Conservation (phyloP, 108 stramenopile species). For the Skeletonema grethae region DNA sequence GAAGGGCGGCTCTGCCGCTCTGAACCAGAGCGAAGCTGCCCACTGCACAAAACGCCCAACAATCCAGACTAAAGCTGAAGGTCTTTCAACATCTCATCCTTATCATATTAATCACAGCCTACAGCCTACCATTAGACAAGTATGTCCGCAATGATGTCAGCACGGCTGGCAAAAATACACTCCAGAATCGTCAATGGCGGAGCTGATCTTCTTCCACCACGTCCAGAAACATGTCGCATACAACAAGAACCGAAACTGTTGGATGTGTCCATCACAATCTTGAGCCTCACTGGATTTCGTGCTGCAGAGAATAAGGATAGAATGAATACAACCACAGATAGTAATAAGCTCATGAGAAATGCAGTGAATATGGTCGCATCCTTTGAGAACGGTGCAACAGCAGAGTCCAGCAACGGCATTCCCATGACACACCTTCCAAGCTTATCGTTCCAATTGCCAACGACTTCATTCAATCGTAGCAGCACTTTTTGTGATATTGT, state of each 20-base stretch:
- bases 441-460: slow-evolving; percentile 21
- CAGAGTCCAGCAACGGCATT: neutral
- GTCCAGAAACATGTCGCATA: neutral
- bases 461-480: neutral
- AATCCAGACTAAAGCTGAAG: too few relatives aligned
- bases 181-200: neutral
- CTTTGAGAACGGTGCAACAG: neutral
- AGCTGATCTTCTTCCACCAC: neutral
- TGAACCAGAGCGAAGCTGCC: too few relatives aligned
- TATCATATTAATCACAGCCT: neutral
- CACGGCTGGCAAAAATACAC: neutral
- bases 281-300: slow-evolving; percentile 19
- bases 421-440: slow-evolving; percentile 16
- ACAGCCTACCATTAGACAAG: neutral
- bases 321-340: neutral
- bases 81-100: neutral
- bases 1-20: too few relatives aligned
- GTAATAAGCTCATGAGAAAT: neutral
- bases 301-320: slow-evolving; percentile 14
- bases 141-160: neutral
- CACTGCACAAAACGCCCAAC: too few relatives aligned
- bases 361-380: neutral
- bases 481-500: slow-evolving; percentile 12
- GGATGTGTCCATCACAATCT: slow-evolving; percentile 15
- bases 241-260: slow-evolving; percentile 10